These are phyloP conservation scores for Mycena polygramma DNA, from an alignment of 768 basidiomycete genomes.

Conservation along the genomic window DNA sequence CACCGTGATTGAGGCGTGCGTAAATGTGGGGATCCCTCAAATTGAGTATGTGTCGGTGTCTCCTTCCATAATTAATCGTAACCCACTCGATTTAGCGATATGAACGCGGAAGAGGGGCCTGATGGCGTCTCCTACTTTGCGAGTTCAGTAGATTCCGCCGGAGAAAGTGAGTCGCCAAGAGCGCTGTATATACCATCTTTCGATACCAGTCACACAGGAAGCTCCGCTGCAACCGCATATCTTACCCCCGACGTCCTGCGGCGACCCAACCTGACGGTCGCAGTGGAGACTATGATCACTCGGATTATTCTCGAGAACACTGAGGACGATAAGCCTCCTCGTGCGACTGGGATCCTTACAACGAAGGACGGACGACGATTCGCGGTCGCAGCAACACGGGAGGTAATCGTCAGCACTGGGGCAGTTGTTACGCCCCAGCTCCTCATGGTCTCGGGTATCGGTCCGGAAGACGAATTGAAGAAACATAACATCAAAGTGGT, in stretches of 20 bases:
- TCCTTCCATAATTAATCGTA: too few relatives aligned
- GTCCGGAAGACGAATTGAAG: constrained; percentile 37
- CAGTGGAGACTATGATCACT: constrained; percentile 21
- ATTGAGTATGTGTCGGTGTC: constrained; percentile 17
- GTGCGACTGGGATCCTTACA: constrained; percentile 29
- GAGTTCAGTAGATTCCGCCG: constrained; percentile 32
- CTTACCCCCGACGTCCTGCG: constrained; percentile 39
- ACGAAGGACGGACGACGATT: constrained; percentile 40
- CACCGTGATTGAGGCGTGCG: constrained; percentile 56
- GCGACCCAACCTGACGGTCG: constrained; percentile 41
- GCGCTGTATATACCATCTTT: constrained; percentile 10
- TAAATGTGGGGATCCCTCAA: constrained; percentile 54
- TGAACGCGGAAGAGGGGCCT: constrained; percentile 46
- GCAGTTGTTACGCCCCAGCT: constrained; percentile 42
- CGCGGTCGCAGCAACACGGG: constrained; percentile 57
- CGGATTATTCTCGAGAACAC: constrained; percentile 22
- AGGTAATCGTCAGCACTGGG: constrained; percentile 58
- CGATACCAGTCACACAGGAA: constrained; percentile 2
- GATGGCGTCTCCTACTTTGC: constrained; percentile 37
- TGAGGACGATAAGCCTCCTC: constrained; percentile 1
- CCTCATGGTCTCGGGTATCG: constrained; percentile 45
- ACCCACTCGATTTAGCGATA: constrained; percentile 48
- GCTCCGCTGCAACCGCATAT: constrained; percentile 42
- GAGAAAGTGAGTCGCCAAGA: constrained; percentile 30
- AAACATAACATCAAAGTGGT: constrained; percentile 34